Conservation (phyloP, 305 asterid genomes). For the Solanum hybrid region DNA sequence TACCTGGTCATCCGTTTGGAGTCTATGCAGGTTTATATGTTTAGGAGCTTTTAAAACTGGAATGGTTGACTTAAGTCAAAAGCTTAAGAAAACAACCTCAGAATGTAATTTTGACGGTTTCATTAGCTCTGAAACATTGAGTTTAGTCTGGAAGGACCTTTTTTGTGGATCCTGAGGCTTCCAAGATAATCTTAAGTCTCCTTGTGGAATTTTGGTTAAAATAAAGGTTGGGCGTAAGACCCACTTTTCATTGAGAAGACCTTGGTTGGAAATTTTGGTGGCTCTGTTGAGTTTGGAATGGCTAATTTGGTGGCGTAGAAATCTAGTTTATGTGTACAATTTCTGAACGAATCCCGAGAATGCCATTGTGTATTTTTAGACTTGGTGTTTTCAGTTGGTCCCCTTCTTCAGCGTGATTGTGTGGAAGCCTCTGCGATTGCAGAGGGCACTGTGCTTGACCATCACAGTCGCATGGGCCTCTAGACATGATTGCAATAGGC, state of each 20-base stretch:
- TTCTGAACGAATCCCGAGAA: neutral
- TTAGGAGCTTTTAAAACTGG: neutral
- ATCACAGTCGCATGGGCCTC: neutral
- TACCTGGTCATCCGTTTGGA: neutral
- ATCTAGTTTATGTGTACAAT: neutral
- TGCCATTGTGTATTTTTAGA: neutral
- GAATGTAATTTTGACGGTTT: neutral
- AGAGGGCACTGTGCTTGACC: neutral
- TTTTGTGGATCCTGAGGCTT: neutral
- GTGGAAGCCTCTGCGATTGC: neutral
- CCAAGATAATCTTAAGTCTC: neutral
- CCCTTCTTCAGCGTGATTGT: neutral
- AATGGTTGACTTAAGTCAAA: neutral
- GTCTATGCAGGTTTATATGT: neutral
- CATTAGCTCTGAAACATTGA: neutral
- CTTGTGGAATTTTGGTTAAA: too few relatives aligned
- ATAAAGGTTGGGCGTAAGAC: neutral
- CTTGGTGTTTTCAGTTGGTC: neutral
- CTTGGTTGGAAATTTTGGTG: neutral
- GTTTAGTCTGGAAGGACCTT: neutral
- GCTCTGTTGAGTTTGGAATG: neutral
- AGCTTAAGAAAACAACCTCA: neutral
- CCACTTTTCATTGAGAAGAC: neutral
- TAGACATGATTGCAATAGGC: neutral
- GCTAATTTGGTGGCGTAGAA: neutral